Evolutionary conservation across 345 rosid species (phyloP), one percentile per base, ranked within the genome.

Genomic region (Salix caprea): DNA sequence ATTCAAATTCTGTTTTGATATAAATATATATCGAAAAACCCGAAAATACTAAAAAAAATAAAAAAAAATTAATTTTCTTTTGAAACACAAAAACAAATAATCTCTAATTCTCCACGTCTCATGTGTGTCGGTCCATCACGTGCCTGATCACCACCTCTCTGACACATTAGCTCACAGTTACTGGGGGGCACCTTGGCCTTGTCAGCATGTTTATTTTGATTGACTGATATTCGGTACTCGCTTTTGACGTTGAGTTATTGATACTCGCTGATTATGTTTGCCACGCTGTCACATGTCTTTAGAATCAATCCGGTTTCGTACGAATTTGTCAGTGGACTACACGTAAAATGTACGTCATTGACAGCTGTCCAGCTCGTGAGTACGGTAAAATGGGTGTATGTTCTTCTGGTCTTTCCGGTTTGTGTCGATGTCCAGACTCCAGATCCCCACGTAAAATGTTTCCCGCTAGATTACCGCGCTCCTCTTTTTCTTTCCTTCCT

Each of bases 111-210:
- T 54, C 73, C 80, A 79, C 84, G 77, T 77, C 79, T 76, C 76
- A 24, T 56, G 74, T 36, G 78, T 65, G 86, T 82, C 84, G 84
- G 78, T 81, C 56, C 28, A 44, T 84, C 87, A 76, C 79, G 79
- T 79, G 85, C 74, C 61, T 11, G 48, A 16, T 40, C 80, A 73
- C 18, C 40, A 60, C 65, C 42, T 5, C 28, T 34, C 77, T 74
- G 79, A 71, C 71, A 70, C 28, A 21, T 71, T 56, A 62, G 66
- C 67, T 8, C 6, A 21, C 12, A 39, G 4, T 54, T 61, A 5
- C 58, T 42, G 11, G 62, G 74, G 65, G 44, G 76, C 83, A 32
- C 64, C 62, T 4, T 2, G 2, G 42, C 79, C 70, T 50, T 8
- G 61, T 68, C 72, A 78, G 44, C 76, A 14, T 67, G 9, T 69